Base-by-base conservation (phyloP, 225 moss, liverwort and hornwort genomes). In the Antitrichia curtipendula region DNA sequence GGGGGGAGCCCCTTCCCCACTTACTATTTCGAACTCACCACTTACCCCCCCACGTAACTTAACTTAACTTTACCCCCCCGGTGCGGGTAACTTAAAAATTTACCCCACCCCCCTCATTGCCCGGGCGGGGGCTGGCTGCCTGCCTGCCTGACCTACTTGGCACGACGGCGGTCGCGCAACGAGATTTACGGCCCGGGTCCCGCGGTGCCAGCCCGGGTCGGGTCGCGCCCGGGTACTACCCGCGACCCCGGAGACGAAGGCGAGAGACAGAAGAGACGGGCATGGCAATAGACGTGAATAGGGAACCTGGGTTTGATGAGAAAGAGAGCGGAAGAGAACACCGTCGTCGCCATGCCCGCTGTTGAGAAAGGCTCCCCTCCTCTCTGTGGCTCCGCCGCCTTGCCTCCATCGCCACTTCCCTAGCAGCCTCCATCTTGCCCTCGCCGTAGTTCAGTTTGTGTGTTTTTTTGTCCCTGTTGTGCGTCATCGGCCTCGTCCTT, bases 121-220 rank as follows among this genome's bases (percentile, higher is more conserved):
- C 47, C 45, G 72, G 73, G 59, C 36, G 36, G 43, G 47, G 45
- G 21, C 36, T 34, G 85, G 17, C 57, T 29, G n/a, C n/a, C n/a
- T 40, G 41, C 38, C 41, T 41, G 71, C 71, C 25, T 71, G 88
- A 88, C 88, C 87, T 79, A 86, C 91, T 91, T 75, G 91, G 83
- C 88, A 91, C 88, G 91, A 86, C 86, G 79, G 79, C 91, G 65
- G 86, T 79, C 83, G 82, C 74, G 47, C 21, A 62, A 63, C 91
- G 88, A 91, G 85, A 91, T 79, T 88, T 78, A 52, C 88, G 88
- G 86, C 88, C 65, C 91, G 80, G 86, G 86, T 28, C 60, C 53
- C 75, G 66, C 25, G 87, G 64, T 64, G 6, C 65, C 27, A 58
- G 5, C 40, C 18, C 40, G 78, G 54, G 22, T 12, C 27, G 47